Evolutionary conservation across 208 protist genomes (phyloP).

Genomic region (Porcisia hertigi): DNA sequence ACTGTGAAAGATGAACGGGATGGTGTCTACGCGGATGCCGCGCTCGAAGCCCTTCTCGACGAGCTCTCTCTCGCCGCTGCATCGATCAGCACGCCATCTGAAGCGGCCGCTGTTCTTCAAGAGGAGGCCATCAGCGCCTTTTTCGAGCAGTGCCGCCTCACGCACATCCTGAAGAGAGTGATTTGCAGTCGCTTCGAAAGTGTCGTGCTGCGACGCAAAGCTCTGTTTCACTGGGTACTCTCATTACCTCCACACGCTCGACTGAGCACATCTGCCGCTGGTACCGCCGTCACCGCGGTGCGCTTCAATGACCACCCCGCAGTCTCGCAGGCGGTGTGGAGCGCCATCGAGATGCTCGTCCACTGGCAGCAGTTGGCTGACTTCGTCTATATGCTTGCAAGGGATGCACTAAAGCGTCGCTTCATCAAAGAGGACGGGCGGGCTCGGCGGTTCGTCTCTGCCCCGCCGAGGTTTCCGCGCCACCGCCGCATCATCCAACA

Average conservation of each 20-base stretch:
- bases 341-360: slow-evolving; percentile 8
- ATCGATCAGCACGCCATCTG: neutral
- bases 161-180: neutral
- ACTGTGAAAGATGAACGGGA: neutral
- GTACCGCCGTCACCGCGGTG: neutral
- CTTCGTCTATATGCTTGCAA: neutral
- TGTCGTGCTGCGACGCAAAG: neutral
- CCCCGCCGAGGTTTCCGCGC: slow-evolving; percentile 11
- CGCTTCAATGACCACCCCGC: neutral
- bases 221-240: slow-evolving; percentile 29
- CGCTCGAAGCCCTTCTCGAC: slow-evolving; percentile 36
- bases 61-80: slow-evolving; percentile 34
- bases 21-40: slow-evolving; percentile 31
- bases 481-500: slow-evolving; percentile 20
- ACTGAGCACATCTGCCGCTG: neutral
- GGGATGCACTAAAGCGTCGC: neutral
- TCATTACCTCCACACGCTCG: slow-evolving; percentile 2
- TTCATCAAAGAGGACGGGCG: no score
- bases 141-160: slow-evolving; percentile 18
- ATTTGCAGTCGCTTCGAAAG: neutral
- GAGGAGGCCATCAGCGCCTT: slow-evolving; percentile 28
- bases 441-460: slow-evolving; percentile 2
- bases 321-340: slow-evolving; percentile 1
- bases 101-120: slow-evolving; percentile 8
- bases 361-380: slow-evolving; percentile 22